Base-by-base conservation (phyloP, 495 filamentous ascomycete genomes). In the Lentithecium fluviatile region DNA sequence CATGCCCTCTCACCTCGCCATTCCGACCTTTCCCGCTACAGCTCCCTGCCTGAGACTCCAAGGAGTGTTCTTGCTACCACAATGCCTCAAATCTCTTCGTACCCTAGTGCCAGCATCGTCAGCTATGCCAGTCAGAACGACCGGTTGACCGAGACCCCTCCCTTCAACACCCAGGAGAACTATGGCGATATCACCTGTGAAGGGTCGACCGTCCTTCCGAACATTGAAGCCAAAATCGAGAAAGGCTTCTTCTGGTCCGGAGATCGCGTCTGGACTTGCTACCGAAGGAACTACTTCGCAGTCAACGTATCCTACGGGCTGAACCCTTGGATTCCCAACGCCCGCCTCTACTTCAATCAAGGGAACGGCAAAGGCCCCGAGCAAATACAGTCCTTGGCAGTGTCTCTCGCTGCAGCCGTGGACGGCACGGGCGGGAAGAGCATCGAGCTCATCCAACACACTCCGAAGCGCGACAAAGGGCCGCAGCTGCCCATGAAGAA, bases 231-330 rank as follows among this genome's bases (percentile, higher is more conserved):
- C 6, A 86, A 88, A 65, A 92, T 96, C 56, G 91, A 95, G 69
- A 95, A 96, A 69, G 92, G 92, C 0, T 95, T 96, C 77, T 96
- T 97, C 72, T 78, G 86, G 43, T 86, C 88, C 40, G 82, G 82
- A 2, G 93, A 96, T 56, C 79, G 83, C 13, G 89, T 94, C 59
- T 97, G 93, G 93, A 97, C 93, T 0, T 97, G 93, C 74, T 97
- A 97, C 69, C 80, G 93, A 49, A 81, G 93, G 38, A 97, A 97
- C 73, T 97, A 97, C 73, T 95, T 97, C 71, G 87, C 90, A 0
- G 88, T 96, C 47, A 82, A 86, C 25, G 96, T 91, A 73, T 88
- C 85, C 0, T 96, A 88, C 74, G 82, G 82, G 5, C 75, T 97
- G 3, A 73, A 81, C 23, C 85, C 84, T 60, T 63, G 78, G 74